Evolutionary conservation across 441 rosid genomes (phyloP).

Genomic region (Populus trichocarpa): DNA sequence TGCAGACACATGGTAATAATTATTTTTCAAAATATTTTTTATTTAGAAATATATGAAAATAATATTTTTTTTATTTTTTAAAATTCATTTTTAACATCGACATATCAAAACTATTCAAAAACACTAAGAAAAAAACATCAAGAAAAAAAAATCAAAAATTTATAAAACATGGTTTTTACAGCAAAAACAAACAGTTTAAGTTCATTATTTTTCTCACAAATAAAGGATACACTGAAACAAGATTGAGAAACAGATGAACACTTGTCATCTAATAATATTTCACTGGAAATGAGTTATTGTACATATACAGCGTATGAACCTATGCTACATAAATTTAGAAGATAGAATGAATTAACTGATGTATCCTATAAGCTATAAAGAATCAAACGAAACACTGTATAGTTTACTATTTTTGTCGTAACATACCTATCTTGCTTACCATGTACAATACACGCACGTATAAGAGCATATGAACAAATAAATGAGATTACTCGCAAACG

Average conservation of each 20-base stretch:
- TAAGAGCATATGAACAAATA: not conserved
- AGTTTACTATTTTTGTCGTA: slow-evolving; percentile 5
- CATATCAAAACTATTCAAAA: too few species aligned
- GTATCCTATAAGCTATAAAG: slow-evolving; percentile 20
- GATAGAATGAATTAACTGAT: slow-evolving; percentile 19
- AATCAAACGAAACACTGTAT: slow-evolving; percentile 27
- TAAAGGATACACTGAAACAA: not conserved
- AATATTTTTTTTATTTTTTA: too few species aligned
- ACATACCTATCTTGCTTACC: slow-evolving; percentile 16
- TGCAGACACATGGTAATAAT: too few species aligned
- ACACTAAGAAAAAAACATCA: too few species aligned
- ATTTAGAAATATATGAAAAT: too few species aligned
- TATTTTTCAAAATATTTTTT: too few species aligned
- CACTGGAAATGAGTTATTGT: slow-evolving; percentile 1
- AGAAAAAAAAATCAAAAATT: too few species aligned
- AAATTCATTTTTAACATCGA: too few species aligned
- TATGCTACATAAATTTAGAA: slow-evolving; percentile 10
- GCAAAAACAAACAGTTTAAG: too few species aligned
- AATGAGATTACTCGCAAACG: not conserved
- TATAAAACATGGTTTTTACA: too few species aligned
- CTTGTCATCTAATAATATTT: not conserved
- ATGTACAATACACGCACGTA: slow-evolving; percentile 21
- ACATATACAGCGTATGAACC: slow-evolving; percentile 9
- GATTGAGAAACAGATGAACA: not conserved
- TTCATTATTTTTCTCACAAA: not conserved